Base-by-base conservation (phyloP, 768 basidiomycete species). In the Grammothele lineata region DNA sequence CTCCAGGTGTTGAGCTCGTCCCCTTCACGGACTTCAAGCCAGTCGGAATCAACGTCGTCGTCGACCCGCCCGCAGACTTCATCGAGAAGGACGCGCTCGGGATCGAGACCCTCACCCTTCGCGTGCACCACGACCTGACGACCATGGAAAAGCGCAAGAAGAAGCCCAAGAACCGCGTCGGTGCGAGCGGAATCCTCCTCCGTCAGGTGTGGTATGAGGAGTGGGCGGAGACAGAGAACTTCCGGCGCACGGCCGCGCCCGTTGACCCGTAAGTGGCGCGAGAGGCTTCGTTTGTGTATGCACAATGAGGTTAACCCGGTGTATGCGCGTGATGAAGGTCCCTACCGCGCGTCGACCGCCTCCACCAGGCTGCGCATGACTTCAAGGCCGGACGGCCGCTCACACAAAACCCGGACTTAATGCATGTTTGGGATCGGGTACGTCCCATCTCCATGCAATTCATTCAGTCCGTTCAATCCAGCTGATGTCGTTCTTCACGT, bases 391-490 rank as follows among this genome's bases (percentile, higher is more conserved):
- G 66, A 27, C 59, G 74, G 5, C 58, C 67, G 2, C 74, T 73
- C 70, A 69, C 72, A 3, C 53, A 25, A 7, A 38, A 58, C 1
- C 54, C 59, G 22, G 62, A 63, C 5, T 43, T 76, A 9, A 60
- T 64, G 8, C 66, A 67, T 33, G 66, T 83, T 14, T 90, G 84
- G 81, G 82, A 87, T 52, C 76, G 81, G 63, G 87, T 87, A 58
- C 14, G 64, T 57, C 19, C 17, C 9, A 30, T 37, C 36, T n/a
- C n/a, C n/a, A n/a, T n/a, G n/a, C n/a, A n/a, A n/a, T n/a, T n/a
- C n/a, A n/a, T n/a, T n/a, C n/a, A n/a, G 27, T 14, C 27, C 27
- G 27, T 30, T 30, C 14, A 14, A 7, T 30, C 27, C 27, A 10
- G 18, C 35, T 44, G 8, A 32, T 18, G 6, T 7, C 10, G 3